Conservation (phyloP, 2,329 filamentous ascomycete species). For the Ambrosiella cleistominuta region DNA sequence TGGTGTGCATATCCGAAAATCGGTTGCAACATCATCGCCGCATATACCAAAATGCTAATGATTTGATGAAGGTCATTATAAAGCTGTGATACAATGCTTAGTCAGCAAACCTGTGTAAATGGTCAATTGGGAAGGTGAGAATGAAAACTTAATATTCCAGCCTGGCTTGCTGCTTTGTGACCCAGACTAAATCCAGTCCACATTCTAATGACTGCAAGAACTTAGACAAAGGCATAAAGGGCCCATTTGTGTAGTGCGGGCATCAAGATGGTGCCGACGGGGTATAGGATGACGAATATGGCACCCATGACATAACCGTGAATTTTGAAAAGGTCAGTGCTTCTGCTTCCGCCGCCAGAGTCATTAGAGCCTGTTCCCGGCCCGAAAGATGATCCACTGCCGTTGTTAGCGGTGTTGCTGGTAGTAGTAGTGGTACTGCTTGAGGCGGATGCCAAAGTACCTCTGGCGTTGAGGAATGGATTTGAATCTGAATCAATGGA, state of each 20-base stretch:
- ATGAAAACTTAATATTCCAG: conserved; percentile 24
- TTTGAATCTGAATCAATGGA: conserved; percentile 31
- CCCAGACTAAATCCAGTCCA: conserved; percentile 44
- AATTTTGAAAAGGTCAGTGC: conserved; percentile 20
- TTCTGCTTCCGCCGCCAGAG: conserved; percentile 9
- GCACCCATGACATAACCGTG: conserved; percentile 46
- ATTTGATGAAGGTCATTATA: conserved; percentile 35
- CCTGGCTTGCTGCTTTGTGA: conserved; percentile 27
- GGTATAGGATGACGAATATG: conserved; percentile 40
- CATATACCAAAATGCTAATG: conserved; percentile 37
- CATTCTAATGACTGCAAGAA: conserved; percentile 36
- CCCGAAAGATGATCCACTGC: conserved; percentile 7
- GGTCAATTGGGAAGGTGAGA: conserved; percentile 8
- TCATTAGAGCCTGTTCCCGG: conserved; percentile 13
- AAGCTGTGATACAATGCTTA: conserved; percentile 17
- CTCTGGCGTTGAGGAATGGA: conserved; percentile 26
- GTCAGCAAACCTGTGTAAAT: conserved; percentile 2
- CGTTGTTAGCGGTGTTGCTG: conserved; percentile 11
- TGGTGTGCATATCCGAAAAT: conserved; percentile 42
- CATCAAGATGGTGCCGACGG: conserved; percentile 42
- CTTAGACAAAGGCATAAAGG: conserved; percentile 40
- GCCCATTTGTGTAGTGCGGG: conserved; percentile 39
- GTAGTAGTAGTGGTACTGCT: conserved; percentile 12
- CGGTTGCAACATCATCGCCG: conserved; percentile 39
- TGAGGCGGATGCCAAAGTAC: conserved; percentile 12